Percentiles rank a stretch among this genome's conserved stretches.
Evolutionary conservation across 139 green algal genomes (phyloP).

Genomic region (Haematococcus lacustris): DNA sequence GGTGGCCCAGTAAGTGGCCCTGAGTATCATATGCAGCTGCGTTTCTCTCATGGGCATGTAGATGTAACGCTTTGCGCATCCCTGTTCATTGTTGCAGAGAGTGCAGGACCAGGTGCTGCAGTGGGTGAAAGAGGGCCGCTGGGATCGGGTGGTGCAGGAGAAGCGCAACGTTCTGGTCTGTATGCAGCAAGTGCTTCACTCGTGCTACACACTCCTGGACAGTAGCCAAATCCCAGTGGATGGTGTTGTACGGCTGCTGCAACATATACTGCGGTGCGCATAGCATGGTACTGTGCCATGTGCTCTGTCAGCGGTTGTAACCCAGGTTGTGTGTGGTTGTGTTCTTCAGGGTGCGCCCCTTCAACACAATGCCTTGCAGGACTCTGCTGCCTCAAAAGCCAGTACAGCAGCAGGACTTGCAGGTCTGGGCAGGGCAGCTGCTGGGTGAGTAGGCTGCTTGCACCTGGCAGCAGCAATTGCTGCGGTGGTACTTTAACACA

Average conservation of each 20-base stretch:
- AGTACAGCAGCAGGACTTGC: constrained; percentile 33
- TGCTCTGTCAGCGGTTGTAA: too few relatives aligned
- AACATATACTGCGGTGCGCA: constrained; percentile 54
- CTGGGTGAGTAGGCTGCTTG: constrained; percentile 23
- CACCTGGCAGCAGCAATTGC: background rate
- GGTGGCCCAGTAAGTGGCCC: background rate
- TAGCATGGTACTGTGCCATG: too few relatives aligned
- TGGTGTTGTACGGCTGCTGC: constrained; percentile 46
- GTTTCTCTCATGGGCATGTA: background rate
- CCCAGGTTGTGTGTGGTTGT: too few relatives aligned
- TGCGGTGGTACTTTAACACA: too few relatives aligned
- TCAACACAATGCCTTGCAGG: constrained; percentile 8
- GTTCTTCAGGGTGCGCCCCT: too few relatives aligned
- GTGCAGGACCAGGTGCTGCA: constrained; percentile 38
- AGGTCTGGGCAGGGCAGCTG: constrained; percentile 46
- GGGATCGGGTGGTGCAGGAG: constrained; percentile 40
- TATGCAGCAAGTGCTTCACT: constrained; percentile 45
- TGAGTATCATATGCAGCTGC: background rate
- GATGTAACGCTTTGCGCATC: background rate
- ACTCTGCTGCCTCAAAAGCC: constrained; percentile 19
- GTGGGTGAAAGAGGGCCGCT: constrained; percentile 33
- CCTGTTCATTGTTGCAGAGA: constrained; percentile 21
- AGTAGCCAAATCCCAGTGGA: constrained; percentile 45
- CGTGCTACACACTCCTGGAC: constrained; percentile 53
- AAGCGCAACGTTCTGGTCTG: constrained; percentile 45